Conservation (phyloP, 1,284 basidiomycete species). For the Melampsora occidentalis region DNA sequence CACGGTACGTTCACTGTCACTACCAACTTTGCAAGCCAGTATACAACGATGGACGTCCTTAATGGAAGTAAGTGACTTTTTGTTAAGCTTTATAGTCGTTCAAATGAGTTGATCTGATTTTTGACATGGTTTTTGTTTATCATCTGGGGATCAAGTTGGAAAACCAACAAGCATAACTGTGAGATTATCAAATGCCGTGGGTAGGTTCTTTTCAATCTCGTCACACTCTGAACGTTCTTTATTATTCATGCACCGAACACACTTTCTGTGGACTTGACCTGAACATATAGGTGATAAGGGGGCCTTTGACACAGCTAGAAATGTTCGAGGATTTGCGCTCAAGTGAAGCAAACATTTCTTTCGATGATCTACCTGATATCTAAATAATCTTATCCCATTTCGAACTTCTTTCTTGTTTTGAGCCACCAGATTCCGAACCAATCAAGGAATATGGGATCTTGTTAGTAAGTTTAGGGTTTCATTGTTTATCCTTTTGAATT, state of each 20-base stretch:
- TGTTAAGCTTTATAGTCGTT: not conserved
- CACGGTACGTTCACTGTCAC: slow-evolving; percentile 37
- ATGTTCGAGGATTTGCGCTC: slow-evolving; percentile 34
- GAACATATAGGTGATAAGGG: slow-evolving; percentile 23
- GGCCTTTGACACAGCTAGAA: slow-evolving; percentile 31
- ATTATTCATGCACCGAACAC: not conserved
- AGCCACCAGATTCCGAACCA: slow-evolving; percentile 15
- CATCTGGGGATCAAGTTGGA: slow-evolving; percentile 8
- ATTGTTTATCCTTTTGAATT: not conserved
- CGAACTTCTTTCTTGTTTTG: not conserved
- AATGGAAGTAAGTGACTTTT: slow-evolving; percentile 5
- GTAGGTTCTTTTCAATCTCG: not conserved
- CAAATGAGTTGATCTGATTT: not conserved
- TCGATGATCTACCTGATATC: not conserved
- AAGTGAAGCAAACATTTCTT: slow-evolving; percentile 11
- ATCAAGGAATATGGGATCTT: slow-evolving; percentile 30
- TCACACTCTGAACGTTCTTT: not conserved
- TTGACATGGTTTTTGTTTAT: not conserved
- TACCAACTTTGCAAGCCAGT: slow-evolving; percentile 35
- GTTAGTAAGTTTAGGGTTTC: not conserved
- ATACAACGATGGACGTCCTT: slow-evolving; percentile 29
- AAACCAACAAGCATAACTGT: slow-evolving; percentile 19
- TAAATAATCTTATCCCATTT: not conserved
- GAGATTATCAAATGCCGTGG: slow-evolving; percentile 29
- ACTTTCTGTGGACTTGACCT: not conserved